Evolutionary conservation across 2,329 filamentous ascomycete genomes (phyloP).

Genomic region (Pseudogymnoascus sp.): DNA sequence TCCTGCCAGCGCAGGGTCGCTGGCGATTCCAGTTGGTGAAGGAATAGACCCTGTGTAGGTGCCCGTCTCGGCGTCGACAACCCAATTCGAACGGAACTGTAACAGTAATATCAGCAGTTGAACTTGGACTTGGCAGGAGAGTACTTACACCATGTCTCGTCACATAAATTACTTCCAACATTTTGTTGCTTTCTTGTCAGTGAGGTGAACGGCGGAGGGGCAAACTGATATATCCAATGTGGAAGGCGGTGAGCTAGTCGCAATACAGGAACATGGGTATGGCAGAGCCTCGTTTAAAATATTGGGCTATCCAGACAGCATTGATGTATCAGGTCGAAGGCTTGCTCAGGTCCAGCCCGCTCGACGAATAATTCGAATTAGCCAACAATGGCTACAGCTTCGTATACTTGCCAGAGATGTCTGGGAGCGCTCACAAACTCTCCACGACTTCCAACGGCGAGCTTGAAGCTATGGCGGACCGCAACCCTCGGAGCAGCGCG

Average conservation of each 20-base stretch:
- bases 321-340: neutral
- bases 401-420: constrained; percentile 28
- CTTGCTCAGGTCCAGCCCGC: neutral
- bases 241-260: constrained; percentile 8
- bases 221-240: constrained; percentile 1
- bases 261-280: constrained; percentile 2
- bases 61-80: constrained; percentile 72
- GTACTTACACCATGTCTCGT: constrained; percentile 64
- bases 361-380: neutral
- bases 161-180: constrained; percentile 50
- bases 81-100: constrained; percentile 87
- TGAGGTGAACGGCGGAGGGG: neutral
- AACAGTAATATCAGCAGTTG: constrained; percentile 3
- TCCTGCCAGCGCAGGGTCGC: constrained; percentile 78
- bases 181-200: neutral
- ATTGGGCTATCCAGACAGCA: constrained; percentile 1
- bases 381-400: constrained; percentile 16
- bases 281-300: constrained; percentile 7
- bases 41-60: constrained; percentile 65
- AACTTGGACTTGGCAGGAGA: neutral
- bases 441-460: constrained; percentile 15
- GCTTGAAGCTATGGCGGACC: constrained; percentile 15
- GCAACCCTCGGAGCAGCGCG: constrained; percentile 11
- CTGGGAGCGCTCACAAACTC: constrained; percentile 22
- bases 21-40: constrained; percentile 79